A percentile compares a stretch with the other conserved stretches of the same genome.
phyloP scores from a whole-genome alignment of 306 rosid species.

The Adenanthera pavonina region DNA sequence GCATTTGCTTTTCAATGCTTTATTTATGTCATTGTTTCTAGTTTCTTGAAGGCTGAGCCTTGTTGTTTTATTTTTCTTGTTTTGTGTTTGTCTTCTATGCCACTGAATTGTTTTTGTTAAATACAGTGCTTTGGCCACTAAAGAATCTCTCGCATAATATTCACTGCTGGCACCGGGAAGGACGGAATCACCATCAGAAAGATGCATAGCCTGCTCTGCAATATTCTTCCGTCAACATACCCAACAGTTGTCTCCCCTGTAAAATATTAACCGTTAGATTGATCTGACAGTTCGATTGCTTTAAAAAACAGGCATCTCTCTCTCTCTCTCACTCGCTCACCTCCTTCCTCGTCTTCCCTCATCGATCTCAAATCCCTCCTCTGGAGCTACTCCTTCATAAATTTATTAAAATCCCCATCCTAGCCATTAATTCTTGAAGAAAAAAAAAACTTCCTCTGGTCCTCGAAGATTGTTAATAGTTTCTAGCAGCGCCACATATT shows the following conservation, averaged over 20 bases:
- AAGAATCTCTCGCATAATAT: constrained; percentile 51
- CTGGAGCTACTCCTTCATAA: constrained; percentile 74
- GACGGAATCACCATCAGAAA: neutral
- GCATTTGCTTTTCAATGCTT: constrained; percentile 30
- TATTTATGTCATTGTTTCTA: constrained; percentile 18
- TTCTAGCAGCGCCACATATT: constrained; percentile 5
- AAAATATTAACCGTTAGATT: neutral
- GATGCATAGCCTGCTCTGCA: constrained; percentile 26
- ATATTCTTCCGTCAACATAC: neutral
- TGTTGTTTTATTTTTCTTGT: neutral
- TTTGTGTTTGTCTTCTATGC: constrained; percentile 27
- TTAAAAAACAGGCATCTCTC: constrained; percentile 42
- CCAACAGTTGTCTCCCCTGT: neutral
- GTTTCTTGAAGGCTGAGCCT: neutral
- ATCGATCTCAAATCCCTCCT: constrained; percentile 65
- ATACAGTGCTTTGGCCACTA: constrained; percentile 74
- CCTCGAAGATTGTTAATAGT: too few relatives aligned
- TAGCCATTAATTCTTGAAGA: too few relatives aligned
- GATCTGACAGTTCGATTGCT: neutral
- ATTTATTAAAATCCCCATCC: constrained; percentile 45
- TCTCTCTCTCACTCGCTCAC: constrained; percentile 32
- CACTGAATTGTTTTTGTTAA: constrained; percentile 26
- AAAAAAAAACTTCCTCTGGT: too few relatives aligned
- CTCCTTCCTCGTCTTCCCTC: constrained; percentile 37
- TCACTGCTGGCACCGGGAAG: constrained; percentile 6